Evolutionary conservation across 148 eudicot species (phyloP), one percentile per base, ranked within the genome.

Genomic region (Linanthus parryae): DNA sequence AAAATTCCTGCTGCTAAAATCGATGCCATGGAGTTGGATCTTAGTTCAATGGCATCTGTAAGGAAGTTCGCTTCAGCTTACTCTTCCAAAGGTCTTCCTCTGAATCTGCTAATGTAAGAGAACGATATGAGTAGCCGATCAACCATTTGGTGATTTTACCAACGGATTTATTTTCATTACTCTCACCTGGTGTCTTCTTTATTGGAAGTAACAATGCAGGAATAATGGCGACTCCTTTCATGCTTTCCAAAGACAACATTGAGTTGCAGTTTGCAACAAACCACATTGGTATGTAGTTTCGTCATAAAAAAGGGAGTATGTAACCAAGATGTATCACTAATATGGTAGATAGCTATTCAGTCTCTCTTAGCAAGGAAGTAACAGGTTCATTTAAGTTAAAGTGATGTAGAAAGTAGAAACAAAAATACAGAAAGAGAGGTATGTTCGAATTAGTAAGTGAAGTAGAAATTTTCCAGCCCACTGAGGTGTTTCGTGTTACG

Each of bases 241-340:
- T 27, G 76, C 95, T 78, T 66, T 85, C 97, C 54, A 67, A 73
- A 39, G 97, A 90, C 70, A 74, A 76, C 34, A 73, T 90, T 45
- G 97, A 90, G 68, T 67, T 85, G 54, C 97, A 90, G 67, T 90
- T 90, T 57, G 97, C 95, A 5, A 83, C 84, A 47, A 90, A 90
- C 59, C 88, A 90, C 55, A 11, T 83, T 33, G 97, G 95, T 81
- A 40, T 20, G 39, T n/a, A n/a, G n/a, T n/a, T n/a, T n/a, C n/a
- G n/a, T n/a, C n/a, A n/a, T n/a, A n/a, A n/a, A n/a, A n/a, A n/a
- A n/a, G n/a, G n/a, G n/a, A n/a, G n/a, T n/a, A n/a, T n/a, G n/a
- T n/a, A n/a, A n/a, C n/a, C n/a, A n/a, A n/a, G n/a, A n/a, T n/a
- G n/a, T n/a, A n/a, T n/a, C n/a, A n/a, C n/a, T n/a, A n/a, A n/a